These are phyloP conservation scores for Hygrophorus pudorinus DNA, from an alignment of 768 basidiomycete genomes.

Conservation along the genomic window DNA sequence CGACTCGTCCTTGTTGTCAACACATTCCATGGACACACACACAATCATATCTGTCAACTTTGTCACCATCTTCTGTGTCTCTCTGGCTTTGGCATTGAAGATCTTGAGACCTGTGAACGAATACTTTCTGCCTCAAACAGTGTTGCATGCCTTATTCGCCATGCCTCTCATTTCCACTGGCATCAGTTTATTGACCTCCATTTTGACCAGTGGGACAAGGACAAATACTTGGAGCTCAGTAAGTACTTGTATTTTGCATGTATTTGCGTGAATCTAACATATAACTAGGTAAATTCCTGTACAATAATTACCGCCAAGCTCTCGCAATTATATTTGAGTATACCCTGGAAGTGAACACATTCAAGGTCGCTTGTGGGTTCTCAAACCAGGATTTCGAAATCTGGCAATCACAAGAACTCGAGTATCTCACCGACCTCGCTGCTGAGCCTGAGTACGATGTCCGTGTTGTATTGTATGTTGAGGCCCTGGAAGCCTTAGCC, in stretches of 20 bases:
- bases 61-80: constrained; percentile 14
- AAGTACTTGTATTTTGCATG: constrained; percentile 5
- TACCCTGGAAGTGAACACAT: background rate
- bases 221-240: constrained; percentile 17
- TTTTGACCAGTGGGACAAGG: constrained; percentile 10
- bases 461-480: constrained; percentile 11
- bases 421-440: constrained; percentile 10
- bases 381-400: constrained; percentile 5
- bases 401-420: constrained; percentile 14
- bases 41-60: constrained; percentile 20
- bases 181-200: constrained; percentile 13
- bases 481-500: constrained; percentile 6
- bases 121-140: constrained; percentile 13
- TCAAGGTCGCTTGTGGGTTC: constrained; percentile 4
- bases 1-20: constrained; percentile 11
- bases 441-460: constrained; percentile 11
- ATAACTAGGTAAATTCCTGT: constrained; percentile 12
- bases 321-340: constrained; percentile 11
- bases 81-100: constrained; percentile 15
- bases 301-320: constrained; percentile 19
- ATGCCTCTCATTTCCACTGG: constrained; percentile 13
- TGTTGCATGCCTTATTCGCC: constrained; percentile 10
- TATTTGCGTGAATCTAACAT: background rate
- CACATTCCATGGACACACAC: constrained; percentile 20
- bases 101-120: constrained; percentile 16